Percentiles rank a stretch among this genome's conserved stretches.
phyloP scores from a whole-genome alignment of 257 asterid species.

The Solanum megistacrolobum region DNA sequence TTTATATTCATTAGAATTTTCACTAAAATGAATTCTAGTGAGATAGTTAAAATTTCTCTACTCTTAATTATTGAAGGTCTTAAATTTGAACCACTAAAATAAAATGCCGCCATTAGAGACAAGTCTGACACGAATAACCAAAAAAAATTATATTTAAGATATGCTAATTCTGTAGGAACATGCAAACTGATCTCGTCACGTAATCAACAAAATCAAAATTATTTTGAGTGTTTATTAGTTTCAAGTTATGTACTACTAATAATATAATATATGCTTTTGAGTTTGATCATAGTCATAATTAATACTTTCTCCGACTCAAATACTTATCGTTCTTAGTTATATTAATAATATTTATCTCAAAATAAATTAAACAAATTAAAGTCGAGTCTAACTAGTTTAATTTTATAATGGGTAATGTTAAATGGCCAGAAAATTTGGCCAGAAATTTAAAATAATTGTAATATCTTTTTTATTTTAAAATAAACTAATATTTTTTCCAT shows the following conservation, averaged over 20 bases:
- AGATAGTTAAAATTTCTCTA: not conserved
- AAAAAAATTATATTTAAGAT: not conserved
- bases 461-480: too few species aligned
- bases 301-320: not conserved
- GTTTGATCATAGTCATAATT: too few species aligned
- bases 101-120: not conserved
- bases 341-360: not conserved
- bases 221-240: not conserved
- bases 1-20: not conserved
- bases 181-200: not conserved
- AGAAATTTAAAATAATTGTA: too few species aligned
- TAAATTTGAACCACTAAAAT: not conserved
- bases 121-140: not conserved
- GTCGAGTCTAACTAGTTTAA: not conserved
- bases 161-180: not conserved
- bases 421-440: accelerated
- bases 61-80: not conserved
- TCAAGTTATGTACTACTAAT: not conserved
- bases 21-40: not conserved
- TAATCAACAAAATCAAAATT: not conserved
- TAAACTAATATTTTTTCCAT: not conserved
- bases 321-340: too few species aligned
- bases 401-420: too few species aligned
- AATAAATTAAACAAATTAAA: not conserved
- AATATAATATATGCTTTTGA: too few species aligned